Conservation (phyloP, 257 asterid species). For the Ilex asprella region DNA sequence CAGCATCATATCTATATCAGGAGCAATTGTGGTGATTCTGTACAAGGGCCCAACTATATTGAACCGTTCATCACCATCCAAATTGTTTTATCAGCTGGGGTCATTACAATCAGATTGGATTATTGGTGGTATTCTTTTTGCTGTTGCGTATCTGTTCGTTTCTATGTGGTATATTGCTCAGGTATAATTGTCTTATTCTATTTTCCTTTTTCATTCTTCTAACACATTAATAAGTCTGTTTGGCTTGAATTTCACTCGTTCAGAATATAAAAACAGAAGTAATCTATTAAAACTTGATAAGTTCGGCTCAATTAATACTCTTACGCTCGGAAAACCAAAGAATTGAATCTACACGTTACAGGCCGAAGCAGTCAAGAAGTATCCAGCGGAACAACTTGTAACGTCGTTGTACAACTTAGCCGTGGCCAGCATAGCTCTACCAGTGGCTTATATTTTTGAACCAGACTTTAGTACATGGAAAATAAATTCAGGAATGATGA, state of each 20-base stretch:
- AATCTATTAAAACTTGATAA: too few relatives aligned
- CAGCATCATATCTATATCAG: slow-evolving; percentile 27
- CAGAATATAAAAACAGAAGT: too few relatives aligned
- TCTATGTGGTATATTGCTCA: slow-evolving; percentile 37
- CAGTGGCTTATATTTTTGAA: slow-evolving; percentile 16
- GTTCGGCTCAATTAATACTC: too few relatives aligned
- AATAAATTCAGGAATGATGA: not conserved
- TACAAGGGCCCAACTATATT: slow-evolving; percentile 33
- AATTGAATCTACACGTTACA: not conserved
- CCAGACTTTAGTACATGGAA: slow-evolving; percentile 22
- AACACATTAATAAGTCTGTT: too few relatives aligned
- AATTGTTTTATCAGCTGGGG: not conserved
- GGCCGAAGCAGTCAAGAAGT: slow-evolving; percentile 12
- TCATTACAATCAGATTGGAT: slow-evolving; percentile 33
- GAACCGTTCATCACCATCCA: not conserved
- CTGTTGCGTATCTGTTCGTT: slow-evolving; percentile 11
- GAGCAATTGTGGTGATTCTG: slow-evolving; percentile 46
- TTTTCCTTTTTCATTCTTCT: too few relatives aligned
- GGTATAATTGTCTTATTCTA: slow-evolving; percentile 13
- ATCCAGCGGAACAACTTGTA: slow-evolving; percentile 6
- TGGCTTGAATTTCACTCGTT: too few relatives aligned
- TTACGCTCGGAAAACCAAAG: too few relatives aligned
- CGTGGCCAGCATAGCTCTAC: slow-evolving; percentile 10
- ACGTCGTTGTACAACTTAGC: slow-evolving; percentile 15
- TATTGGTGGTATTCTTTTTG: slow-evolving; percentile 30